phyloP scores from a whole-genome alignment of 2,329 filamentous ascomycete species.

The Hyphodiscus sp. region DNA sequence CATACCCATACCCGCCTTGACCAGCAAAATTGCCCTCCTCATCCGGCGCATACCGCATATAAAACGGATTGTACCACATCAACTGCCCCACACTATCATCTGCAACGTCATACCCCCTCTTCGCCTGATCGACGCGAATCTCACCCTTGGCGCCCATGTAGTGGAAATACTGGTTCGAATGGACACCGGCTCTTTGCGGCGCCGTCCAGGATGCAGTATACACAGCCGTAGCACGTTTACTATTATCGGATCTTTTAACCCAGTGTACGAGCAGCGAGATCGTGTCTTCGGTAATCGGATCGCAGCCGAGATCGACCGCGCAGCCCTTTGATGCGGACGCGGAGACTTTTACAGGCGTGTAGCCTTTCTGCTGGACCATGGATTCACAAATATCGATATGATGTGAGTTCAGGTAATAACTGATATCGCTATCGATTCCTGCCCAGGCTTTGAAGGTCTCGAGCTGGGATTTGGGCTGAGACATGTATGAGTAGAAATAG shows the following conservation, averaged over 20 bases:
- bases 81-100: slow-evolving; percentile 66
- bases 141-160: slow-evolving; percentile 82
- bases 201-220: slow-evolving; percentile 96
- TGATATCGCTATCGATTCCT: slow-evolving; percentile 85
- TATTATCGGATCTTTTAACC: slow-evolving; percentile 63
- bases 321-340: slow-evolving; percentile 73
- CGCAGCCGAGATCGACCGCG: slow-evolving; percentile 72
- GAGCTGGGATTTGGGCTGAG: slow-evolving; percentile 26
- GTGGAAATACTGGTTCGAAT: slow-evolving; percentile 96
- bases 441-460: slow-evolving; percentile 41
- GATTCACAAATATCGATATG: slow-evolving; percentile 90
- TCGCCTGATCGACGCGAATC: slow-evolving; percentile 85
- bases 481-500: slow-evolving; percentile 85
- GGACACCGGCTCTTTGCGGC: slow-evolving; percentile 86
- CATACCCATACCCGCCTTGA: slow-evolving; percentile 87
- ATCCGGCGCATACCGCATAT: slow-evolving; percentile 90
- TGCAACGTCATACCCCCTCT: slow-evolving; percentile 91
- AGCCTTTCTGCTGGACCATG: slow-evolving; percentile 71
- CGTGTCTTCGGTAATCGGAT: slow-evolving; percentile 79
- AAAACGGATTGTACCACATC: slow-evolving; percentile 90
- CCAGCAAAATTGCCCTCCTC: slow-evolving; percentile 93
- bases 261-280: slow-evolving; percentile 88
- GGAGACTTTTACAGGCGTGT: slow-evolving; percentile 70
- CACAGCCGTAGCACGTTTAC: slow-evolving; percentile 74
- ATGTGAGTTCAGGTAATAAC: slow-evolving; percentile 93